Evolutionary conservation across 352 stramenopile genomes (phyloP).

Genomic region (Pilasporangium apinafurcum): DNA sequence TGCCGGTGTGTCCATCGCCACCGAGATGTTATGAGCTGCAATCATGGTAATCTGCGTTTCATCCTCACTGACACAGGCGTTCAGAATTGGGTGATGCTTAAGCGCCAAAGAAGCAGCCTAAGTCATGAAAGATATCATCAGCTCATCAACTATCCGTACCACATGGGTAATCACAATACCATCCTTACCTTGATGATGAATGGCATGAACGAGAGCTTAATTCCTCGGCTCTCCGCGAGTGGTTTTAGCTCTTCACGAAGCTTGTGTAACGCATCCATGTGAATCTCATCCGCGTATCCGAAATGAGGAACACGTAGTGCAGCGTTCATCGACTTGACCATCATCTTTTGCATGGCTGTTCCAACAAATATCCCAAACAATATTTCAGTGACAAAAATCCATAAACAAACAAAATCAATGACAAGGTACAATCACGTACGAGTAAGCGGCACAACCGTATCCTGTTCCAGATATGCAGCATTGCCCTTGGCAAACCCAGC

Average conservation of each 20-base stretch:
- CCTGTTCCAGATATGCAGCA: constrained; percentile 49
- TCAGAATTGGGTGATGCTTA: constrained; percentile 91
- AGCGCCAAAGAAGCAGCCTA: constrained; percentile 93
- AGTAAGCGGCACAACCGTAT: constrained; percentile 64
- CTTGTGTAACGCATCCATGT: constrained; percentile 86
- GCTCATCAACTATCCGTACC: neutral
- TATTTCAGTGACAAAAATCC: constrained; percentile 21
- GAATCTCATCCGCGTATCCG: constrained; percentile 96
- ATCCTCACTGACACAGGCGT: constrained; percentile 87
- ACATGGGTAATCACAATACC: neutral
- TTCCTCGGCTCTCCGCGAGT: constrained; percentile 54
- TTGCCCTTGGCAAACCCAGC: constrained; percentile 1
- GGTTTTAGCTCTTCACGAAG: constrained; percentile 88
- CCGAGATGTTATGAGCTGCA: constrained; percentile 94
- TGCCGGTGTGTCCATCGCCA: constrained; percentile 96
- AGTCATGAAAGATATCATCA: neutral
- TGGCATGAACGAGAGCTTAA: constrained; percentile 95
- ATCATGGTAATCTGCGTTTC: constrained; percentile 86
- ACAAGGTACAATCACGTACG: constrained; percentile 31
- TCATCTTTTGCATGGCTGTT: constrained; percentile 94
- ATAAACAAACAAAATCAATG: neutral
- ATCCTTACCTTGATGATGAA: constrained; percentile 90
- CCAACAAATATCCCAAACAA: constrained; percentile 4
- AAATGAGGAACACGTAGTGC: constrained; percentile 97
- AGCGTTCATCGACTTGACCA: constrained; percentile 97